Base-by-base conservation (phyloP, 139 green algal genomes). In the Micractinium conductrix region DNA sequence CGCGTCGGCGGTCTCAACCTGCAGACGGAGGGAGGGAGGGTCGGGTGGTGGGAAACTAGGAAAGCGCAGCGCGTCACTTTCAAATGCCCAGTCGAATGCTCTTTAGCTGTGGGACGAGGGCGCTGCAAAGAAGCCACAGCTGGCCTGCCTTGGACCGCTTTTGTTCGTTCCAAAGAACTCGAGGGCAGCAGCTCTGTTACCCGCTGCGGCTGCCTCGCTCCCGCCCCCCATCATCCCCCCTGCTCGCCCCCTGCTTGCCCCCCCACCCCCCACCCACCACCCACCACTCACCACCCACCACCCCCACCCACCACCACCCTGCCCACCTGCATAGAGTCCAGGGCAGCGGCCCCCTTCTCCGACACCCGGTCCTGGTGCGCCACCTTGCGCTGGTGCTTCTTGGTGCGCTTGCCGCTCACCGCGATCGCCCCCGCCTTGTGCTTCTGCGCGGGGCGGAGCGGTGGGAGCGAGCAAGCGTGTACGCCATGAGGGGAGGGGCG, bases 331-430 rank as follows among this genome's bases (percentile, higher is more conserved):
- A 87, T 91, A 28, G 43, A 82, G 35, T 89, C 76, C 0, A 95
- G 50, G 1, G 91, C 92, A 3, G 74, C 37, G 44, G 84, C 44
- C 9, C 93, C 89, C 75, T 95, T 91, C 43, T 91, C 84, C 0
- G 87, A 58, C 33, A 92, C 70, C 73, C 90, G 73, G 45, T 58
- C 37, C 24, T 19, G 22, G 60, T 85, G 60, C n/a, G 63, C 55
- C 74, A 76, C 84, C 74, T 87, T 89, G 14, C 63, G 45, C 55
- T 85, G 42, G 14, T 37, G n/a, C 78, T 90, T 90, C 30, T 78
- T 78, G 22, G 81, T 90, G 24, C 87, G 75, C 30, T 42, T 72
- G 37, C 87, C 87, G 50, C 69, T 84, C 40, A 88, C 83, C 10
- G 38, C 38, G 60, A 85, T 79, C 30, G 84, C 68, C 16, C n/a